phyloP scores from a whole-genome alignment of 2,329 filamentous ascomycete genomes.

The Aureobasidium sp. region DNA sequence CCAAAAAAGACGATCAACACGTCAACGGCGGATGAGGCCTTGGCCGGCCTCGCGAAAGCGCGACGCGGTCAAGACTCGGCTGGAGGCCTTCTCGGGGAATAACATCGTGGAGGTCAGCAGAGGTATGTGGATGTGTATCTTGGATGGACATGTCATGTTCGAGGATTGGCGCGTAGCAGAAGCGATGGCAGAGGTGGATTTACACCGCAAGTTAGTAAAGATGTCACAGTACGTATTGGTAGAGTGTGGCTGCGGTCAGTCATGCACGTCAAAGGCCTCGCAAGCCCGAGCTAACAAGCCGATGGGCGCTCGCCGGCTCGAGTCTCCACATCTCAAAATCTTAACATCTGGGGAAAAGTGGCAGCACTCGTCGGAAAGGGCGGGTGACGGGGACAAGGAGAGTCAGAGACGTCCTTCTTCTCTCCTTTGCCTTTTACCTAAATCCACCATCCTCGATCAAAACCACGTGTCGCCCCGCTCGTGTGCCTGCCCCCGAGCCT shows the following conservation, averaged over 20 bases:
- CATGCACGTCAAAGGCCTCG: slow-evolving; percentile 9
- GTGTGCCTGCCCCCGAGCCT: background rate
- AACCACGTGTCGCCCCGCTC: slow-evolving; percentile 8
- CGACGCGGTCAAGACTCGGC: slow-evolving; percentile 6
- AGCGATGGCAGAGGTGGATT: background rate
- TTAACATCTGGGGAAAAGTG: slow-evolving; percentile 6
- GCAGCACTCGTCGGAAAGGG: background rate
- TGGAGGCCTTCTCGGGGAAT: background rate
- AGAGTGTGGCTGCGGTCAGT: background rate
- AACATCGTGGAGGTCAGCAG: background rate
- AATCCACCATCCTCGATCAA: background rate
- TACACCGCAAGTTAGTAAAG: background rate
- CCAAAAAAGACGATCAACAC: background rate
- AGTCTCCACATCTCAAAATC: slow-evolving; percentile 11
- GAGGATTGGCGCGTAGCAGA: background rate
- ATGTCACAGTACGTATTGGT: background rate
- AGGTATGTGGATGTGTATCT: no score
- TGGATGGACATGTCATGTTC: background rate
- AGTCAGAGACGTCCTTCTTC: slow-evolving; percentile 1
- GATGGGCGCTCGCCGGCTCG: background rate
- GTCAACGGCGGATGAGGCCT: background rate
- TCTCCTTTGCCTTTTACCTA: slow-evolving; percentile 2
- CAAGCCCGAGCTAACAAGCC: background rate
- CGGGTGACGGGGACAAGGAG: slow-evolving; percentile 1
- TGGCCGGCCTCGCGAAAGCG: background rate